Percentiles rank a stretch among this genome's conserved stretches.
Evolutionary conservation across 352 stramenopile genomes (phyloP).

Genomic region (Globisporangium splendens): DNA sequence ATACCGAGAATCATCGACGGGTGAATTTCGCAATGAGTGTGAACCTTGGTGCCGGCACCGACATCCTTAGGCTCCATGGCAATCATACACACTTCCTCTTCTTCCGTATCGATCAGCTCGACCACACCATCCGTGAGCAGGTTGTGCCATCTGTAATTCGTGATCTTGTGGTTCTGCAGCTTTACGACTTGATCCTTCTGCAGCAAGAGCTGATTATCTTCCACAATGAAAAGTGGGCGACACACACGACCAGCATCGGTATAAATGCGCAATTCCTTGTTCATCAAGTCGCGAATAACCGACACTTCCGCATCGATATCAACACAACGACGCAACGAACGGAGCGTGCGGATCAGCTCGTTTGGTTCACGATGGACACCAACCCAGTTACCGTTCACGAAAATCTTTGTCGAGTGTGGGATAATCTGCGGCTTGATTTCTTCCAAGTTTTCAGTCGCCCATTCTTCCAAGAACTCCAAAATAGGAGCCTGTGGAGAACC

Average conservation of each 20-base stretch:
- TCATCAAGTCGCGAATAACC: conserved; percentile 97
- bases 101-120: conserved; percentile 98
- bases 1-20: conserved; percentile 99
- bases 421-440: conserved; percentile 98
- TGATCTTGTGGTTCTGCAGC: conserved; percentile 90
- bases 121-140: conserved; percentile 93
- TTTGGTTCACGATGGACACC: conserved; percentile 98
- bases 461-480: conserved; percentile 98
- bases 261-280: conserved; percentile 99
- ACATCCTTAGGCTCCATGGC: conserved; percentile 98
- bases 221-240: conserved; percentile 98
- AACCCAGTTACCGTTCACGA: conserved; percentile 99
- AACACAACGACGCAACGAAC: conserved; percentile 92
- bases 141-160: conserved; percentile 86
- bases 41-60: conserved; percentile 88
- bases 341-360: conserved; percentile 93
- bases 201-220: conserved; percentile 94
- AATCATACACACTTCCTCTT: conserved; percentile 99
- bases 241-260: conserved; percentile 99
- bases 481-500: conserved; percentile 93
- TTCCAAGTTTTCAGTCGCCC: conserved; percentile 96
- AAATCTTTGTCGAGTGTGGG: conserved; percentile 98
- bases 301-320: conserved; percentile 99
- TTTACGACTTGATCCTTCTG: conserved; percentile 98
- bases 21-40: conserved; percentile 99